These are phyloP conservation scores for Penstemon barbatus DNA, from an alignment of 257 asterid genomes.

Conservation along the genomic window DNA sequence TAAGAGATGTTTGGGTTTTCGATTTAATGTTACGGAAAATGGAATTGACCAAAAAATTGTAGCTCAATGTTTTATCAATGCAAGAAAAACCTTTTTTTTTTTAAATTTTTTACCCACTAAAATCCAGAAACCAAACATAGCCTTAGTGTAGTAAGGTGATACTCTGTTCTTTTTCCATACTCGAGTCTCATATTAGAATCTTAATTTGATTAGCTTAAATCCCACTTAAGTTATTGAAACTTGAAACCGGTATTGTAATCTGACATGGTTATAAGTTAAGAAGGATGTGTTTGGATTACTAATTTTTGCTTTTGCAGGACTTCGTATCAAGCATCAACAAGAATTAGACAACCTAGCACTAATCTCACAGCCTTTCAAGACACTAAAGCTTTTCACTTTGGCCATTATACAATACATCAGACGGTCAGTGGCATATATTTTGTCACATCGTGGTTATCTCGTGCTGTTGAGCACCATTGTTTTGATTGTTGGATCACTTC, in stretches of 20 bases:
- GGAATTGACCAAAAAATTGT: too few species aligned
- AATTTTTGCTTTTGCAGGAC: slow-evolving; percentile 40
- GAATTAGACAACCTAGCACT: slow-evolving; percentile 60
- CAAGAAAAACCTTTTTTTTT: too few species aligned
- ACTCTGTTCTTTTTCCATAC: not conserved
- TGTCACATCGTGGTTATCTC: slow-evolving; percentile 55
- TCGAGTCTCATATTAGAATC: not conserved
- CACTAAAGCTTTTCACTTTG: slow-evolving; percentile 52
- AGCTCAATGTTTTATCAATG: too few species aligned
- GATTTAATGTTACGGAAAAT: too few species aligned
- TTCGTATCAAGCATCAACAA: slow-evolving; percentile 52
- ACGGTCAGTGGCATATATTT: slow-evolving; percentile 41
- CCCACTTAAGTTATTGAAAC: not conserved
- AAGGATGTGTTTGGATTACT: not conserved
- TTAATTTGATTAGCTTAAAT: not conserved
- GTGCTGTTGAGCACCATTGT: slow-evolving; percentile 40
- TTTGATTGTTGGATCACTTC: slow-evolving; percentile 40
- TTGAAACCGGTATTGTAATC: not conserved
- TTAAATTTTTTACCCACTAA: too few species aligned
- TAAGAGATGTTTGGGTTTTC: too few species aligned
- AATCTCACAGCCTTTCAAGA: slow-evolving; percentile 62
- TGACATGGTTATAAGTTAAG: not conserved
- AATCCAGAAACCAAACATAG: too few species aligned
- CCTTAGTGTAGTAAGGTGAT: too few species aligned
- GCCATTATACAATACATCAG: slow-evolving; percentile 49